Percentiles rank a stretch among this genome's conserved stretches.
phyloP scores from a whole-genome alignment of 495 filamentous ascomycete species.

The Neurospora sp. region DNA sequence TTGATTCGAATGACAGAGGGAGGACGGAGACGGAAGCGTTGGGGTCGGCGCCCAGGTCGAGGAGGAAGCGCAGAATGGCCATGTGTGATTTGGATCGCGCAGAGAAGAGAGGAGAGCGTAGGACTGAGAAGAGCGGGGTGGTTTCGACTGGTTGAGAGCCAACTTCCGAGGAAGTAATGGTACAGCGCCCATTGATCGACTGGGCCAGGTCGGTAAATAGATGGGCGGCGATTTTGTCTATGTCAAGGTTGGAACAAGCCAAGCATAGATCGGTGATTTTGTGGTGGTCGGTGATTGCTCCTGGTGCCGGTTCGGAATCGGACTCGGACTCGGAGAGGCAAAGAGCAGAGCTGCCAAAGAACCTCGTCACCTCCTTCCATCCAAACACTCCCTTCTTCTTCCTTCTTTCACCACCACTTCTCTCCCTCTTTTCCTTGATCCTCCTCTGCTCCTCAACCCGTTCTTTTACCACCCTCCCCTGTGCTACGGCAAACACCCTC shows the following conservation, averaged over 20 bases:
- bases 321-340: background rate
- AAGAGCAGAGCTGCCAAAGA: background rate
- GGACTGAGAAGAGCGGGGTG: background rate
- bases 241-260: constrained; percentile 13
- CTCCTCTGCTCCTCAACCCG: background rate
- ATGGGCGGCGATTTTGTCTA: constrained; percentile 7
- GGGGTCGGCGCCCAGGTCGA: constrained; percentile 15
- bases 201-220: background rate
- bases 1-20: background rate
- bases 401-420: background rate
- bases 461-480: background rate
- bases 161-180: background rate
- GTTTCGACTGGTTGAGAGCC: background rate
- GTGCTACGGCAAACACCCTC: background rate
- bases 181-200: constrained; percentile 4
- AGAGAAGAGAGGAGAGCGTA: background rate
- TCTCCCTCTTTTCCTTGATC: background rate
- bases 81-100: no score
- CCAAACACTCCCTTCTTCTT: background rate
- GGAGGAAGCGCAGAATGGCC: no score
- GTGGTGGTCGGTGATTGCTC: background rate
- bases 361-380: background rate
- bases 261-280: constrained; percentile 11
- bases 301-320: background rate
- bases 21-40: background rate